phyloP scores from a whole-genome alignment of 306 rosid genomes.

The Sicyos baderoa region DNA sequence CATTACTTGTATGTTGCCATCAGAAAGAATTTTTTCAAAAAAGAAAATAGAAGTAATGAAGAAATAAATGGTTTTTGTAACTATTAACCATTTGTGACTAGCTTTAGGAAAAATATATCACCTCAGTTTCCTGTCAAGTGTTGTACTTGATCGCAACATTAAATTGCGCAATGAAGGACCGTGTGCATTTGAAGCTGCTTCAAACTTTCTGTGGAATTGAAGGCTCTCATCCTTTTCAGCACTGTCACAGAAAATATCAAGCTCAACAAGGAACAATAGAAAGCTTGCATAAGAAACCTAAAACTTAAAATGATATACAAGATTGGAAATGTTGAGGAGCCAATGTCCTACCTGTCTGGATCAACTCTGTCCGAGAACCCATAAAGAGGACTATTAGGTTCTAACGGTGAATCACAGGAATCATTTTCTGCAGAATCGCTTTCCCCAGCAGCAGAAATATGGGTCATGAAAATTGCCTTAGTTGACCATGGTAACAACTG shows the following conservation, averaged over 20 bases:
- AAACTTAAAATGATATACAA: neutral
- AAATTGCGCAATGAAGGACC: constrained; percentile 63
- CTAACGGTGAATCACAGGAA: constrained; percentile 97
- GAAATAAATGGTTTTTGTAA: neutral
- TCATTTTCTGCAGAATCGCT: constrained; percentile 99
- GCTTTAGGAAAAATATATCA: constrained; percentile 24
- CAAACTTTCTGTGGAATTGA: constrained; percentile 58
- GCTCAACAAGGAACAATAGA: constrained; percentile 15
- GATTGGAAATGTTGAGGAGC: neutral
- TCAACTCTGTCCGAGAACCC: constrained; percentile 79
- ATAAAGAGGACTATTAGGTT: constrained; percentile 97
- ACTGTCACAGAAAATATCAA: constrained; percentile 35
- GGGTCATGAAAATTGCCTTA: constrained; percentile 80
- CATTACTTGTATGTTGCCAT: constrained; percentile 28
- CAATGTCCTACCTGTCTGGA: constrained; percentile 39
- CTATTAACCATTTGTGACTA: neutral
- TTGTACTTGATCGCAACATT: constrained; percentile 61
- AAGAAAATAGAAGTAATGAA: constrained; percentile 14
- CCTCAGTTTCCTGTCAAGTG: constrained; percentile 70
- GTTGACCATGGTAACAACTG: constrained; percentile 71
- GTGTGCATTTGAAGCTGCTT: constrained; percentile 48
- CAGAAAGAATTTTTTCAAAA: constrained; percentile 19
- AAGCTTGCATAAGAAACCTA: neutral
- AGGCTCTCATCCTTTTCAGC: constrained; percentile 72
- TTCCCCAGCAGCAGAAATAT: constrained; percentile 91